phyloP scores from a whole-genome alignment of 176 grass and related monocot species.

The Carex kokanica region DNA sequence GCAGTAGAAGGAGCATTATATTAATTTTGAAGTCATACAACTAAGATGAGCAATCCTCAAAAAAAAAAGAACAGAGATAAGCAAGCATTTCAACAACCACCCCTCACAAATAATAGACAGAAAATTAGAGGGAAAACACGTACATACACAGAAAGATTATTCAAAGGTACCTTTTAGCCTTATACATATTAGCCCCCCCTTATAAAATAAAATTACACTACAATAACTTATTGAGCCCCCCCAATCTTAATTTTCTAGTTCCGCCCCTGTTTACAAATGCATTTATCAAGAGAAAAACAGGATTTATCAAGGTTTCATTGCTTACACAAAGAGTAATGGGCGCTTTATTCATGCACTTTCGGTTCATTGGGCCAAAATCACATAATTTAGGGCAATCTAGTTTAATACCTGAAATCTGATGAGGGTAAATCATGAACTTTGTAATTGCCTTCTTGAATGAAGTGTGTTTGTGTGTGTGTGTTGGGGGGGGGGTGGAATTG shows the following conservation, averaged over 20 bases:
- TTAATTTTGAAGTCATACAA: not conserved
- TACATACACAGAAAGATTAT: not conserved
- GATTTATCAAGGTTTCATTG: not conserved
- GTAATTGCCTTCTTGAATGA: too few relatives aligned
- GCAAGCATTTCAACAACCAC: not conserved
- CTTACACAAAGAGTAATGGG: not conserved
- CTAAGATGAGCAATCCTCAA: not conserved
- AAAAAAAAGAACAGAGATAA: not conserved
- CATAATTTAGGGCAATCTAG: not conserved
- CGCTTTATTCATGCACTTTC: not conserved
- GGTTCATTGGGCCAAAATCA: too few relatives aligned
- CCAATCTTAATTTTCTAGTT: too few relatives aligned
- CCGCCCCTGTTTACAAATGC: not conserved
- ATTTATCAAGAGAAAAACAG: not conserved
- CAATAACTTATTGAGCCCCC: too few relatives aligned
- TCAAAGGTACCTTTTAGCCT: not conserved
- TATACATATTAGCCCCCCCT: too few relatives aligned
- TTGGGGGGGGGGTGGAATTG: too few relatives aligned
- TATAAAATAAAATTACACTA: too few relatives aligned
- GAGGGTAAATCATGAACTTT: not conserved
- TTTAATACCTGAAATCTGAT: not conserved
- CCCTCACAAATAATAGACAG: too few relatives aligned
- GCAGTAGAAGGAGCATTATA: constrained; percentile 23
- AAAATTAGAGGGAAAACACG: not conserved
- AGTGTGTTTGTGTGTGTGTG: too few relatives aligned